Evolutionary conservation across 352 stramenopile species (phyloP).

Genomic region (Pythium sp.): DNA sequence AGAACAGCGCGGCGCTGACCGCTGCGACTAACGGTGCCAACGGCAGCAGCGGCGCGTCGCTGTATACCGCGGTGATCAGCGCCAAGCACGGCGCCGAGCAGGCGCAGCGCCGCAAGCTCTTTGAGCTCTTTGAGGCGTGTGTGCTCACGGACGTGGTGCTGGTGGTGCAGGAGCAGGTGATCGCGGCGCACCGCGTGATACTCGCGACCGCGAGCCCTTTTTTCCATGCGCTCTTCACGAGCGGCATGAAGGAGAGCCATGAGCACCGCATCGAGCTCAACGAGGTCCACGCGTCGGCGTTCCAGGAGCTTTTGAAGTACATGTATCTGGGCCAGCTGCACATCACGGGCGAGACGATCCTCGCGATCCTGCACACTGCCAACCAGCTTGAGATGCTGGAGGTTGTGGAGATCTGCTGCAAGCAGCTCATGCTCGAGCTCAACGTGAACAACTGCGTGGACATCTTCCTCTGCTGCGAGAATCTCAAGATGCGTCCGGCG

Average conservation of each 20-base stretch:
- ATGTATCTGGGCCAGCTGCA: slow-evolving; percentile 68
- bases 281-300: slow-evolving; percentile 39
- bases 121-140: slow-evolving; percentile 37
- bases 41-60: slow-evolving; percentile 3
- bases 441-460: slow-evolving; percentile 65
- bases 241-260: slow-evolving; percentile 62
- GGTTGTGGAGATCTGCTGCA: slow-evolving; percentile 71
- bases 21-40: neutral
- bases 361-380: slow-evolving; percentile 56
- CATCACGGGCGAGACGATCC: slow-evolving; percentile 54
- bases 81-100: slow-evolving; percentile 20
- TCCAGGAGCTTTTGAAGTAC: slow-evolving; percentile 54
- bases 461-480: slow-evolving; percentile 67
- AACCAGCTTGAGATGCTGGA: slow-evolving; percentile 71
- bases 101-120: slow-evolving; percentile 40
- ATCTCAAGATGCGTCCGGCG: slow-evolving; percentile 42
- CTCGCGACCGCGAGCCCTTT: slow-evolving; percentile 63
- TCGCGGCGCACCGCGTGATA: slow-evolving; percentile 62
- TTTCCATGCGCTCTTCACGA: slow-evolving; percentile 75
- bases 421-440: slow-evolving; percentile 71
- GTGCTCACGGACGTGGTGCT: slow-evolving; percentile 69
- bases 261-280: slow-evolving; percentile 46
- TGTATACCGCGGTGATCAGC: slow-evolving; percentile 15
- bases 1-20: slow-evolving; percentile 20
- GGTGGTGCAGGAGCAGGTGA: slow-evolving; percentile 39